Conservation (phyloP, 2,329 filamentous ascomycete species). For the Colletotrichum brevisporum region DNA sequence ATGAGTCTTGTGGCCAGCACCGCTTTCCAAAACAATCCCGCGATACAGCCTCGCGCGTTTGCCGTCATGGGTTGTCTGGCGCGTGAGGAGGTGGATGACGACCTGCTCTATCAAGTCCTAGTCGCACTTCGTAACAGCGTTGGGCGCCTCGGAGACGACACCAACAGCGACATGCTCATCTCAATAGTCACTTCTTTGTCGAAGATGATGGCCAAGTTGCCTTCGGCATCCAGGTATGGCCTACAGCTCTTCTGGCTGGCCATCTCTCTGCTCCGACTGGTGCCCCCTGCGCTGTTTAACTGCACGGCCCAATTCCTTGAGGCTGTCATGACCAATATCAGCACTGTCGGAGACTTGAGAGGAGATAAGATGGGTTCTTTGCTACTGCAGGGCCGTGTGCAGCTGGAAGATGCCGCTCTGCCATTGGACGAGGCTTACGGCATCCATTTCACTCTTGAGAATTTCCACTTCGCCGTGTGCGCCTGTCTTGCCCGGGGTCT, state of each 20-base stretch:
- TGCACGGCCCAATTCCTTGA: conserved; percentile 76
- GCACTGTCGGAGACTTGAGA: conserved; percentile 70
- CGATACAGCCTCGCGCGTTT: conserved; percentile 78
- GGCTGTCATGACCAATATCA: conserved; percentile 75
- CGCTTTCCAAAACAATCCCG: conserved; percentile 80
- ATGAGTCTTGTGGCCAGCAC: conserved; percentile 82
- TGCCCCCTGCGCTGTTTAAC: conserved; percentile 75
- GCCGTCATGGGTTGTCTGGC: conserved; percentile 80
- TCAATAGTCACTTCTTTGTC: conserved; percentile 77
- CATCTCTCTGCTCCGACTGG: conserved; percentile 75
- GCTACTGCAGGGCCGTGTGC: conserved; percentile 71
- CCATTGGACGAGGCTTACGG: conserved; percentile 76
- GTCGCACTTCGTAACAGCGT: conserved; percentile 77
- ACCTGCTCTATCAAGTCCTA: conserved; percentile 78
- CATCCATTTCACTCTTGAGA: conserved; percentile 74
- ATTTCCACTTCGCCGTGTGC: conserved; percentile 77
- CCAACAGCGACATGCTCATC: conserved; percentile 76
- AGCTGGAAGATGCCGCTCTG: conserved; percentile 73
- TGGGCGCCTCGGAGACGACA: conserved; percentile 74
- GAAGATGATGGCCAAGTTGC: conserved; percentile 80
- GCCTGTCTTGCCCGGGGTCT: conserved; percentile 75
- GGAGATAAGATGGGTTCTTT: conserved; percentile 72
- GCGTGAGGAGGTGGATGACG: conserved; percentile 80
- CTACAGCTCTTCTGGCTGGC: conserved; percentile 80
- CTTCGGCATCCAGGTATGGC: conserved; percentile 76